Evolutionary conservation across 2,329 filamentous ascomycete genomes (phyloP).

Genomic region (Hymenoscyphus scutula): DNA sequence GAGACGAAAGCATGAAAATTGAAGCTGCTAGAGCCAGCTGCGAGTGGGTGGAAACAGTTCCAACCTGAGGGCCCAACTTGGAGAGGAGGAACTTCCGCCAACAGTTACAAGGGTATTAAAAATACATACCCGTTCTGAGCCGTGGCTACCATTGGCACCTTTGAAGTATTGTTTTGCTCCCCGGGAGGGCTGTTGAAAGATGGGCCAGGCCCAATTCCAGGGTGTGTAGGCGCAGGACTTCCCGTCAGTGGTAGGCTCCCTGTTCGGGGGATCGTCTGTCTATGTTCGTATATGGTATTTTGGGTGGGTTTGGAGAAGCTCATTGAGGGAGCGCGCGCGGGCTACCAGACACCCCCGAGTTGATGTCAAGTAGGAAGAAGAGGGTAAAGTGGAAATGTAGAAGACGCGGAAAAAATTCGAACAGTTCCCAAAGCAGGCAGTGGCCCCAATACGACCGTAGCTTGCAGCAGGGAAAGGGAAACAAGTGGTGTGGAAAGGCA

Average conservation of each 20-base stretch:
- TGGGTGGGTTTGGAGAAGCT: background rate
- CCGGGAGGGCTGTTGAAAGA: background rate
- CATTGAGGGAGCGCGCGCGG: background rate
- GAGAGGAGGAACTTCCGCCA: background rate
- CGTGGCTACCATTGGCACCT: background rate
- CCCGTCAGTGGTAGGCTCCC: background rate
- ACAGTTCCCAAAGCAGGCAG: background rate
- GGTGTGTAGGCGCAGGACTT: background rate
- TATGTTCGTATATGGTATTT: slow-evolving; percentile 1
- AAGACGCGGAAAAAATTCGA: background rate
- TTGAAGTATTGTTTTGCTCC: background rate
- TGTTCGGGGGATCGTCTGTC: background rate
- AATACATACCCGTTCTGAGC: background rate
- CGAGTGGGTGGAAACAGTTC: background rate
- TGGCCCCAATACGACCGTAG: background rate
- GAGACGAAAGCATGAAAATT: background rate
- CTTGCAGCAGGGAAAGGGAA: background rate
- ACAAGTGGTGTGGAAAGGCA: background rate
- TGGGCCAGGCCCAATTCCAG: background rate
- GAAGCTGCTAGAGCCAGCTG: background rate
- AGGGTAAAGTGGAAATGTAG: background rate
- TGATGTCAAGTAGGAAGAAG: background rate
- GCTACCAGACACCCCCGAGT: background rate
- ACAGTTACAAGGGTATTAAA: background rate
- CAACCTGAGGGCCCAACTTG: too few relatives aligned